These are phyloP conservation scores for Ceratobasidium sp. DNA, from an alignment of 1,284 basidiomycete species.

Conservation along the genomic window DNA sequence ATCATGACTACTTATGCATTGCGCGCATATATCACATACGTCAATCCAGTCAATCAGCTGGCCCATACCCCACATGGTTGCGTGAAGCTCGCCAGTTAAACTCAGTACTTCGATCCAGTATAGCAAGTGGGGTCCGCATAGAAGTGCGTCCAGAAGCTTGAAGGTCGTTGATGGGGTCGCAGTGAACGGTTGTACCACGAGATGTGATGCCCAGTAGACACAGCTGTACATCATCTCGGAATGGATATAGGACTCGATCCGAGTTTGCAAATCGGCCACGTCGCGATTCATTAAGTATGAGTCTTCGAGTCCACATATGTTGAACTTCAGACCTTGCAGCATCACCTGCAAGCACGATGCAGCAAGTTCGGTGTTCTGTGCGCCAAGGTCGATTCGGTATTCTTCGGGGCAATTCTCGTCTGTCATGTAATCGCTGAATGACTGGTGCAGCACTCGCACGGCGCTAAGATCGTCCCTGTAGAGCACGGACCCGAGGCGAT, in stretches of 20 bases:
- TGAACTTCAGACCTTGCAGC: not conserved
- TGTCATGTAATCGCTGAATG: conserved; percentile 34
- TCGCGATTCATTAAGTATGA: conserved; percentile 18
- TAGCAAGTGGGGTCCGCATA: not conserved
- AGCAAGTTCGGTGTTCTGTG: conserved; percentile 22
- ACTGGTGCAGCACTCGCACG: conserved; percentile 15
- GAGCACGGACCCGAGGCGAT: conserved; percentile 10
- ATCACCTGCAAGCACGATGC: no score
- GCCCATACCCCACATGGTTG: not conserved
- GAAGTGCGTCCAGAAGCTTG: not conserved
- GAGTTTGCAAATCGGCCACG: conserved; percentile 11
- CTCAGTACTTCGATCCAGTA: conserved; percentile 33
- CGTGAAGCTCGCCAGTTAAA: not conserved
- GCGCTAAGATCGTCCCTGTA: conserved; percentile 12
- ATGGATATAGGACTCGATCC: not conserved
- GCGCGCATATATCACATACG: no score
- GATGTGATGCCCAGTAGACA: conserved; percentile 17
- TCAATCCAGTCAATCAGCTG: no score
- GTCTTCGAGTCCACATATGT: conserved; percentile 20
- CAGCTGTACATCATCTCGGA: not conserved
- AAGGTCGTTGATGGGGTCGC: not conserved
- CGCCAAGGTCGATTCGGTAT: not conserved
- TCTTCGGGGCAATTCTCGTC: not conserved
- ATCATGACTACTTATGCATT: no score
- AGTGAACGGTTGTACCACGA: not conserved